Evolutionary conservation across 2,329 filamentous ascomycete genomes (phyloP), one percentile per base, ranked within the genome.

Genomic region (Fusarium verticillioides): DNA sequence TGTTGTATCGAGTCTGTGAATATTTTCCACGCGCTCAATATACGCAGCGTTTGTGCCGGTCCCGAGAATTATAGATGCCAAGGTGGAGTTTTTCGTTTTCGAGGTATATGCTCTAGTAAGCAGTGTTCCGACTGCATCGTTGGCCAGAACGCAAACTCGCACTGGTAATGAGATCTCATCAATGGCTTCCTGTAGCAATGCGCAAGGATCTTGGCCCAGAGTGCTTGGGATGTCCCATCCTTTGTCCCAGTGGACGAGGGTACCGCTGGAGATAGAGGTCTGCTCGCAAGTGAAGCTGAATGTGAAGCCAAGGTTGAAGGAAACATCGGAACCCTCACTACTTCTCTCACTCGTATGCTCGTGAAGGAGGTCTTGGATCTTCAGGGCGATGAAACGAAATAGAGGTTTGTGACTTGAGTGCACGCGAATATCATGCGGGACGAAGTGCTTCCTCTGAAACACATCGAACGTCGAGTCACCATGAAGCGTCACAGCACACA

Each of bases 191-290:
- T 66, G 64, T 4, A 66, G 13, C 16, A 66, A 11, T 5, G 52
- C 40, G 21, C 64, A 66, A 5, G 62, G 64, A 13, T 66, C 64
- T 15, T 46, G 28, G 4, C 46, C 26, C 7, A 66, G 12, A 1
- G 62, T 47, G 19, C 44, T 66, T 16, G 62, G 62, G 3, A 66
- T 66, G 9, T 60, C 62, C 64, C 64, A 66, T 66, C 52, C 64
- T 10, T 66, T 66, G 7, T 66, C 62, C 62, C 64, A 66, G 7
- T 66, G 62, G 7, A 46, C 50, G 8, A 66, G 64, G 6, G 62
- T 66, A 0, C 64, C 64, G 2, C 23, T 30, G 5, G 62, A 66
- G 6, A 66, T 49, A 0, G 62, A 66, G 0, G 64, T 66, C 9
- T 66, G 62, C 16, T 66, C 64, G 1, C 64, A 66, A 0, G 62